Conservation (phyloP, 352 stramenopile genomes). For the Thalassiosira livingstoniorum region DNA sequence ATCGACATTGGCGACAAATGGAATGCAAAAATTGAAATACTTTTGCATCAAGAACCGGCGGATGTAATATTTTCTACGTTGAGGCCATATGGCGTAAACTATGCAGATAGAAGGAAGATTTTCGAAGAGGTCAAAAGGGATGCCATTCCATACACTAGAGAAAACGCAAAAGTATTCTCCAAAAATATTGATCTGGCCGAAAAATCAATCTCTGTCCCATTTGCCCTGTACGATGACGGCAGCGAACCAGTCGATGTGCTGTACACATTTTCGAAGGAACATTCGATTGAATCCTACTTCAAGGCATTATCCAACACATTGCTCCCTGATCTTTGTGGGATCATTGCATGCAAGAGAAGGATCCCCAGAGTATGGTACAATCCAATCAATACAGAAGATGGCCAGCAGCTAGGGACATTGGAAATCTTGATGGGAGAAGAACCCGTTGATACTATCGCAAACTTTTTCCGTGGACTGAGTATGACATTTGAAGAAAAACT, state of each 20-base stretch:
- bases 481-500: slow-evolving; percentile 18
- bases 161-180: slow-evolving; percentile 53
- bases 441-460: slow-evolving; percentile 48
- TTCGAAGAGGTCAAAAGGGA: slow-evolving; percentile 49
- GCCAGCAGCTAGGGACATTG: slow-evolving; percentile 37
- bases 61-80: slow-evolving; percentile 57
- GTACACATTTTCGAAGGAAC: slow-evolving; percentile 54
- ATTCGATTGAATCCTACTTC: slow-evolving; percentile 51
- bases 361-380: slow-evolving; percentile 55
- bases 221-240: slow-evolving; percentile 63
- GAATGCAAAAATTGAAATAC: slow-evolving; percentile 52
- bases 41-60: slow-evolving; percentile 46
- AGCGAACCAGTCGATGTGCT: slow-evolving; percentile 59
- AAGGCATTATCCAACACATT: slow-evolving; percentile 35
- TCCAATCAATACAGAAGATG: slow-evolving; percentile 38
- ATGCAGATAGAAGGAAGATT: slow-evolving; percentile 44
- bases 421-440: slow-evolving; percentile 62
- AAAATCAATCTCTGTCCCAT: slow-evolving; percentile 41
- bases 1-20: slow-evolving; percentile 55
- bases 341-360: slow-evolving; percentile 43
- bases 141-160: slow-evolving; percentile 37
- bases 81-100: slow-evolving; percentile 48
- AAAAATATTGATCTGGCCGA: slow-evolving; percentile 46
- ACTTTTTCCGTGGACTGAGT: slow-evolving; percentile 51
- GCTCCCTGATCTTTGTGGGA: slow-evolving; percentile 57